Evolutionary conservation across 148 eudicot genomes (phyloP).

Genomic region (Bassia scoparia): DNA sequence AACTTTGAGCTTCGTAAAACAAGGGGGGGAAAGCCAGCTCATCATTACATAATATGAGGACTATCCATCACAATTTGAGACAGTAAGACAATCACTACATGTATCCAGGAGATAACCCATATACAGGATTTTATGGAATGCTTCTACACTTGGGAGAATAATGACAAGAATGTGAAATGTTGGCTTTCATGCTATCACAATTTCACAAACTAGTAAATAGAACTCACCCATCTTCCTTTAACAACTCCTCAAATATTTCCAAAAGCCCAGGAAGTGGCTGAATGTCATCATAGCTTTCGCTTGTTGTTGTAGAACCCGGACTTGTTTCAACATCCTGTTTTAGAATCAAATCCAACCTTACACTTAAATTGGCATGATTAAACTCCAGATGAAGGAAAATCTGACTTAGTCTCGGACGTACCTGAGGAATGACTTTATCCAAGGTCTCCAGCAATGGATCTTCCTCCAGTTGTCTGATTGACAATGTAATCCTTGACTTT

Average conservation of each 20-base stretch:
- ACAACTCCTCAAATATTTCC: constrained; percentile 65
- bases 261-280: constrained; percentile 89
- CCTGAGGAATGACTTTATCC: constrained; percentile 95
- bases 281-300: constrained; percentile 38
- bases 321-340: constrained; percentile 53
- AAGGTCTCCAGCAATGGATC: constrained; percentile 90
- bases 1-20: background rate
- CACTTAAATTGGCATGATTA: background rate
- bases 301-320: constrained; percentile 39
- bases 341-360: background rate
- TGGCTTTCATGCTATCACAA: background rate
- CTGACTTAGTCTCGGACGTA: constrained; percentile 19
- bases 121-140: too few species aligned
- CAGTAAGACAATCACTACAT: too few species aligned
- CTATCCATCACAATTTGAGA: background rate
- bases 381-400: background rate
- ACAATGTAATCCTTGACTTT: constrained; percentile 69
- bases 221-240: constrained; percentile 72
- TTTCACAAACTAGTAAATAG: background rate
- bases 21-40: background rate
- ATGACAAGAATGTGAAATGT: background rate
- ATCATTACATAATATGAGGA: background rate
- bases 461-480: constrained; percentile 91
- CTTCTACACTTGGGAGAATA: background rate
- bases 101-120: too few species aligned